Evolutionary conservation across 371 early-diverging fungal species (phyloP).

Genomic region (Enterospora canceri): DNA sequence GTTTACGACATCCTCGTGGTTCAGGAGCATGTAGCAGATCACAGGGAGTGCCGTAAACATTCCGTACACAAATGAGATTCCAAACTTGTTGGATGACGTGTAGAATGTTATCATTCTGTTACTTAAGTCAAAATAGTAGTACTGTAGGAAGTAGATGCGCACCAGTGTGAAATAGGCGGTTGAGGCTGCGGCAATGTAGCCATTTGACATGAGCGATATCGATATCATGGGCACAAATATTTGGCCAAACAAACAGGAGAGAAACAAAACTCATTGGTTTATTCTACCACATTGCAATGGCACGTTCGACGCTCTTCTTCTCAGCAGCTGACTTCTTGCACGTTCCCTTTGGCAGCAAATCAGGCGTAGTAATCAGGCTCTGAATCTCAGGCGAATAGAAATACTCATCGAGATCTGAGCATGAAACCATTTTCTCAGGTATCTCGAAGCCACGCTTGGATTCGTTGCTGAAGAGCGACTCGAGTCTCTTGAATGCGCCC

Average conservation of each 20-base stretch:
- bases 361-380: conserved; percentile 73
- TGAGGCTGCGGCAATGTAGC: neutral
- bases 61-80: neutral
- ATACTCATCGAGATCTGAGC: conserved; percentile 81
- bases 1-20: neutral
- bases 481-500: conserved; percentile 78
- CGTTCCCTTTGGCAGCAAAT: conserved; percentile 53
- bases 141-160: neutral
- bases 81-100: neutral
- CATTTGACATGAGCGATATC: neutral
- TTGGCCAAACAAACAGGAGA: no score
- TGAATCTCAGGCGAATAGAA: conserved; percentile 94
- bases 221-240: no score
- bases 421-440: conserved; percentile 71
- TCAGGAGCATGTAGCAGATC: neutral
- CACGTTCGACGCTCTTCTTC: conserved; percentile 3
- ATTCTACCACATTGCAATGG: conserved; percentile 19
- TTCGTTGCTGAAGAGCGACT: conserved; percentile 78
- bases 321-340: conserved; percentile 30
- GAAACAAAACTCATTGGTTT: neutral
- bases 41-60: neutral
- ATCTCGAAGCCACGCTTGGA: conserved; percentile 81
- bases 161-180: neutral
- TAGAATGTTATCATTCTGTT: neutral
- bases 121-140: neutral